Conservation (phyloP, 2,329 filamentous ascomycete genomes). For the Monilinia polystroma region DNA sequence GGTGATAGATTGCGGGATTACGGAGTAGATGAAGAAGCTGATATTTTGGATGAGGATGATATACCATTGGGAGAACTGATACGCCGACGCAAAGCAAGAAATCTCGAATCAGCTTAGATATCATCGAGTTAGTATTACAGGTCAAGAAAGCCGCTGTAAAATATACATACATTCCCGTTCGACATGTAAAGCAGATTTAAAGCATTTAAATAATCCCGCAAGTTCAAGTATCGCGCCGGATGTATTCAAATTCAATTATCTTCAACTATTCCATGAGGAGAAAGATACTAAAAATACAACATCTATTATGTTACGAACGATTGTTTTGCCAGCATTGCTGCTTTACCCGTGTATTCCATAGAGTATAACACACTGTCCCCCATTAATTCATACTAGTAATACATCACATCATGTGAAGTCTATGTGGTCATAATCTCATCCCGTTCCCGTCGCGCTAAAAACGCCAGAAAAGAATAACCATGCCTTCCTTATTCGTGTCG, state of each 20-base stretch:
- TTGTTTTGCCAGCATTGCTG: not conserved
- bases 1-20: conserved; percentile 74
- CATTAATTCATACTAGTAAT: not conserved
- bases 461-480: not conserved
- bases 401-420: not conserved
- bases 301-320: not conserved
- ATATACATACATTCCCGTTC: too few species aligned
- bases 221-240: too few species aligned
- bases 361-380: not conserved
- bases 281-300: too few species aligned
- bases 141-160: too few species aligned
- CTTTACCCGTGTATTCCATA: not conserved
- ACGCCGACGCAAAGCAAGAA: conserved; percentile 48
- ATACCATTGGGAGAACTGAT: conserved; percentile 69
- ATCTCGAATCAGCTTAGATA: not conserved
- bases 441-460: not conserved
- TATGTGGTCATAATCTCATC: not conserved
- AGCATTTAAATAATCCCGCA: too few species aligned
- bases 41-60: conserved; percentile 59
- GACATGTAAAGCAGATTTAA: too few species aligned
- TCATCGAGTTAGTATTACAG: not conserved
- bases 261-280: too few species aligned
- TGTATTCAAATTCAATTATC: too few species aligned
- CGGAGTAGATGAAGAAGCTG: conserved; percentile 74
- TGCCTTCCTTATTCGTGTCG: not conserved